phyloP scores from a whole-genome alignment of 1,284 basidiomycete species.

The Cystobasidium sp. region DNA sequence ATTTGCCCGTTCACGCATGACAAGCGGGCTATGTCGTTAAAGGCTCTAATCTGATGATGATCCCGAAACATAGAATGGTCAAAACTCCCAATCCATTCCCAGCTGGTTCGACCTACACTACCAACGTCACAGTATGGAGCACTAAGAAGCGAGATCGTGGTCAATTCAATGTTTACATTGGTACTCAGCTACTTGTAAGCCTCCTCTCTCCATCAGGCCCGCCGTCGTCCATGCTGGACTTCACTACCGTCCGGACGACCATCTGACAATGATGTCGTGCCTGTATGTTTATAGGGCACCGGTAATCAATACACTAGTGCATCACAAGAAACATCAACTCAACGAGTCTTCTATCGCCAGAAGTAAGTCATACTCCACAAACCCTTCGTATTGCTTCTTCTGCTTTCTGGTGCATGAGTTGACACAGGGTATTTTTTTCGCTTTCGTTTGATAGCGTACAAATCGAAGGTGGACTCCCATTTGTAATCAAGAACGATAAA shows the following conservation, averaged over 20 bases:
- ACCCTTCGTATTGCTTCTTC: too few relatives aligned
- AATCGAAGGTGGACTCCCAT: background rate
- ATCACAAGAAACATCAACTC: background rate
- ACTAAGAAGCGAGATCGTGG: background rate
- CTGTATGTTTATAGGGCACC: background rate
- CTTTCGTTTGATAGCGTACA: background rate
- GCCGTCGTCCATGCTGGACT: background rate
- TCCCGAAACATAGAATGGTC: slow-evolving; percentile 7
- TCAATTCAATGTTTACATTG: slow-evolving; percentile 6
- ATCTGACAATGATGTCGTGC: background rate
- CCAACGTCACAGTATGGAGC: slow-evolving; percentile 13
- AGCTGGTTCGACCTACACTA: slow-evolving; percentile 9
- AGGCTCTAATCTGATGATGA: background rate
- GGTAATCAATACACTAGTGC: background rate
- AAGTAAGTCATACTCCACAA: background rate
- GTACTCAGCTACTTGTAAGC: background rate
- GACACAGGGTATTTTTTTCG: background rate
- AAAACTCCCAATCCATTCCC: slow-evolving; percentile 8
- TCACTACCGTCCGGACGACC: background rate
- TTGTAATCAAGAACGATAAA: slow-evolving; percentile 32
- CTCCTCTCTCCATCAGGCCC: background rate
- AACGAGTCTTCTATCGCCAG: background rate
- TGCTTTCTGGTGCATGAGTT: too few relatives aligned
- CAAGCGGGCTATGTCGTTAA: background rate
- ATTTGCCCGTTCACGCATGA: background rate